Conservation (phyloP, 257 asterid species). For the Schizonepeta tenuifolia region DNA sequence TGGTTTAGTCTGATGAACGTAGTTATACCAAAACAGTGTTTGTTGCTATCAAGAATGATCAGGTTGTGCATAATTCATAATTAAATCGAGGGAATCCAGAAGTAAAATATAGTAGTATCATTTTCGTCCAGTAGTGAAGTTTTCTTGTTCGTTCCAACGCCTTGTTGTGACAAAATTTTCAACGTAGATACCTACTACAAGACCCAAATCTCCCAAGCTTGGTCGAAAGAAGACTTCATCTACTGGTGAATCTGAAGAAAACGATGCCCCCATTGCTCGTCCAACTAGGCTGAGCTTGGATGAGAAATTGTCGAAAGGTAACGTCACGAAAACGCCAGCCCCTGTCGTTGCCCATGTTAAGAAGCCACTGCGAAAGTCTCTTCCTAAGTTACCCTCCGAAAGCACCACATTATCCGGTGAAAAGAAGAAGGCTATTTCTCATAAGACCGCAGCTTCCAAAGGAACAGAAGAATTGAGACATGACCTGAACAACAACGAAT, state of each 20-base stretch:
- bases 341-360: slow-evolving; percentile 46
- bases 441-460: slow-evolving; percentile 46
- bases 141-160: slow-evolving; percentile 6
- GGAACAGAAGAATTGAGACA: slow-evolving; percentile 41
- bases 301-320: slow-evolving; percentile 56
- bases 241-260: slow-evolving; percentile 55
- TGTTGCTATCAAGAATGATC: slow-evolving; percentile 10
- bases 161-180: slow-evolving; percentile 6
- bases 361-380: slow-evolving; percentile 76
- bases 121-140: neutral
- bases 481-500: slow-evolving; percentile 37
- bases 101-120: neutral
- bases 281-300: slow-evolving; percentile 74
- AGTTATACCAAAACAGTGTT: slow-evolving; percentile 13
- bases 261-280: slow-evolving; percentile 43
- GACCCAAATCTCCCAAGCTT: slow-evolving; percentile 90
- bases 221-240: slow-evolving; percentile 74
- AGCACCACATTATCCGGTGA: slow-evolving; percentile 55
- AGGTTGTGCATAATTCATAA: neutral
- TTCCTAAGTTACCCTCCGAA: slow-evolving; percentile 86
- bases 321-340: slow-evolving; percentile 51
- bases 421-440: slow-evolving; percentile 48
- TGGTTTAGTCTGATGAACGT: slow-evolving; percentile 1
- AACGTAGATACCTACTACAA: slow-evolving; percentile 75
- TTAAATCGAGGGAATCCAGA: neutral